Evolutionary conservation across 2,329 filamentous ascomycete species (phyloP).

Genomic region (Nannizziopsis arthrosporioides): DNA sequence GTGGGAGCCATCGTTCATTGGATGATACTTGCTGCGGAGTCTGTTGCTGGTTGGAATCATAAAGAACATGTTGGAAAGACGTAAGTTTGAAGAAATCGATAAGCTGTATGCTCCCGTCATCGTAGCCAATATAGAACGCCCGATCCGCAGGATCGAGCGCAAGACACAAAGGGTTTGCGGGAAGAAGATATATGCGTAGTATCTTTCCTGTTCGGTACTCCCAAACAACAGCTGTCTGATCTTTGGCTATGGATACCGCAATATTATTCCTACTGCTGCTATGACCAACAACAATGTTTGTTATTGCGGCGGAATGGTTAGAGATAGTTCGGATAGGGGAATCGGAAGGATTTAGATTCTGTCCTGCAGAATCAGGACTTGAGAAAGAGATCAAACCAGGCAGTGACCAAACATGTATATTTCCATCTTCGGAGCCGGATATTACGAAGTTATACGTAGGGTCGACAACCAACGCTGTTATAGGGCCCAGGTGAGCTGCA

Average conservation of each 20-base stretch:
- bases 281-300: slow-evolving; percentile 48
- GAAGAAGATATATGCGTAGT: slow-evolving; percentile 71
- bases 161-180: slow-evolving; percentile 58
- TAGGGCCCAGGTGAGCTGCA: slow-evolving; percentile 36
- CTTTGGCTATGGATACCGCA: slow-evolving; percentile 69
- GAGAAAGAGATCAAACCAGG: slow-evolving; percentile 57
- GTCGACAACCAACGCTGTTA: slow-evolving; percentile 62
- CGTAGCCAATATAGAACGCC: slow-evolving; percentile 68
- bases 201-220: slow-evolving; percentile 70
- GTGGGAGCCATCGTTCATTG: slow-evolving; percentile 40
- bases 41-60: slow-evolving; percentile 27
- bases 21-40: slow-evolving; percentile 32
- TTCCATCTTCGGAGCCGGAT: slow-evolving; percentile 55
- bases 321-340: slow-evolving; percentile 66
- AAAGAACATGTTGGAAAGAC: slow-evolving; percentile 31
- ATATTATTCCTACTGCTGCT: slow-evolving; percentile 64
- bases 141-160: slow-evolving; percentile 72
- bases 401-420: slow-evolving; percentile 84
- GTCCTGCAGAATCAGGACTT: slow-evolving; percentile 31
- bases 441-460: slow-evolving; percentile 46
- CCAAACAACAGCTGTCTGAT: slow-evolving; percentile 87
- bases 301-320: slow-evolving; percentile 49
- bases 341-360: slow-evolving; percentile 34
- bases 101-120: slow-evolving; percentile 67
- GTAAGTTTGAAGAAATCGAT: slow-evolving; percentile 57